A percentile compares a stretch with the other conserved stretches of the same genome.
phyloP scores from a whole-genome alignment of 768 basidiomycete genomes.

The Antrodiella citrinella region DNA sequence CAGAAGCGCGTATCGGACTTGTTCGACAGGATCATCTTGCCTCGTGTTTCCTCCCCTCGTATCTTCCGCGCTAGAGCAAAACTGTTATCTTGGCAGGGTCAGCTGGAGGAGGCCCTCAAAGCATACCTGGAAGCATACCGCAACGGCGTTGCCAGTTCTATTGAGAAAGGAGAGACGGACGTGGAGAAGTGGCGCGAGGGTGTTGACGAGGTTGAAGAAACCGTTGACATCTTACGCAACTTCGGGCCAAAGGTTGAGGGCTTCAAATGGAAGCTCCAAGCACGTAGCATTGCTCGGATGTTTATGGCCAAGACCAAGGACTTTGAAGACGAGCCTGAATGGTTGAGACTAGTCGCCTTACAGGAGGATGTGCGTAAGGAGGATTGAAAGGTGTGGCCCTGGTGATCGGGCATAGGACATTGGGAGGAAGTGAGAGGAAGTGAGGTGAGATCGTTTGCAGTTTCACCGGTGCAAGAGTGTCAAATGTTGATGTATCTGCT shows the following conservation, averaged over 20 bases:
- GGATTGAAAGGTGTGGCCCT: constrained; percentile 11
- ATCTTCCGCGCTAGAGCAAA: constrained; percentile 81
- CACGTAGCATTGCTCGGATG: constrained; percentile 76
- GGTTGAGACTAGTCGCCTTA: constrained; percentile 56
- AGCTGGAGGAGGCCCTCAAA: constrained; percentile 72
- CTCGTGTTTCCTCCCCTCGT: constrained; percentile 69
- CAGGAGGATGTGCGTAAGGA: constrained; percentile 41
- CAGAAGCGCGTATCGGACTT: constrained; percentile 59
- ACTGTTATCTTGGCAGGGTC: constrained; percentile 63
- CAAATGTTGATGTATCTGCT: background rate
- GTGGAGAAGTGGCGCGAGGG: constrained; percentile 66
- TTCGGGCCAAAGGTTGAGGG: constrained; percentile 63
- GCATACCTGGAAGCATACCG: constrained; percentile 86
- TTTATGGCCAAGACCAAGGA: constrained; percentile 82
- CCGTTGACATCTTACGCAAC: constrained; percentile 76
- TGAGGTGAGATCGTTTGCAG: constrained; percentile 14
- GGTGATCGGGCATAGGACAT: background rate
- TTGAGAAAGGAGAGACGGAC: constrained; percentile 64
- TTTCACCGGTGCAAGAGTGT: background rate
- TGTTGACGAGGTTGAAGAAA: constrained; percentile 70
- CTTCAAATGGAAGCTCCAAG: constrained; percentile 79
- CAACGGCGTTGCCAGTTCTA: constrained; percentile 47
- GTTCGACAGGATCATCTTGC: constrained; percentile 72
- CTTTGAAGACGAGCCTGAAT: constrained; percentile 88
- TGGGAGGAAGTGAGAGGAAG: constrained; percentile 3